Conservation (phyloP, 345 rosid species). For the Populus davidiana region DNA sequence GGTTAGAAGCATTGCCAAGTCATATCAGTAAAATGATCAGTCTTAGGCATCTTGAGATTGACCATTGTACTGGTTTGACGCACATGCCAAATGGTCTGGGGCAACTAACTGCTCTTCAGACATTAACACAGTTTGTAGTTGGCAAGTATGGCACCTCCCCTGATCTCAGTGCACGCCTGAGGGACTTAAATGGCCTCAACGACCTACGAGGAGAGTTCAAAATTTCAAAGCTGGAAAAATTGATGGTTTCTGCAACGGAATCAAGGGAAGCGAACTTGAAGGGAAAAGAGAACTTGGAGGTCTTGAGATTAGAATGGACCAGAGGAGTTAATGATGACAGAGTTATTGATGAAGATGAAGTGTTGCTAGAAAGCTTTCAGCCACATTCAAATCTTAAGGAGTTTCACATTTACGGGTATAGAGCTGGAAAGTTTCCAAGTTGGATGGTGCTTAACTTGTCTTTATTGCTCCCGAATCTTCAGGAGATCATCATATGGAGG, state of each 20-base stretch:
- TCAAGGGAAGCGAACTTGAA: constrained; percentile 16
- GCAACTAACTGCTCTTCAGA: constrained; percentile 20
- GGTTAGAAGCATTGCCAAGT: background rate
- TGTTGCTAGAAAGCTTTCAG: constrained; percentile 2
- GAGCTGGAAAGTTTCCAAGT: constrained; percentile 4
- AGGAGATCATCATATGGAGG: background rate
- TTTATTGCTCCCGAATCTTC: background rate
- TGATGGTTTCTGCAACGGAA: constrained; percentile 3
- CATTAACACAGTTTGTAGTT: constrained; percentile 14
- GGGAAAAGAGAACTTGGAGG: constrained; percentile 4
- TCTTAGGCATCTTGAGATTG: constrained; percentile 1
- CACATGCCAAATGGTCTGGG: constrained; percentile 26
- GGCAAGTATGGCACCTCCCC: too few species aligned
- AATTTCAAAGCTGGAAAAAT: background rate
- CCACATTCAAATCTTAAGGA: constrained; percentile 18
- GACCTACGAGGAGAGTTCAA: constrained; percentile 7
- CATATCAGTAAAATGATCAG: constrained; percentile 6
- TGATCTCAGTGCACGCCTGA: background rate
- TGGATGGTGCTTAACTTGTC: background rate
- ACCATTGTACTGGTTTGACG: background rate
- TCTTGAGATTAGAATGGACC: constrained; percentile 9
- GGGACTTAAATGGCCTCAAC: constrained; percentile 17
- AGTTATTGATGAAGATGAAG: background rate
- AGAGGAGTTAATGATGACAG: background rate
- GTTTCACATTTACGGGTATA: constrained; percentile 2